phyloP scores from a whole-genome alignment of 495 filamentous ascomycete species.

The Aspergillus egyptiacus region DNA sequence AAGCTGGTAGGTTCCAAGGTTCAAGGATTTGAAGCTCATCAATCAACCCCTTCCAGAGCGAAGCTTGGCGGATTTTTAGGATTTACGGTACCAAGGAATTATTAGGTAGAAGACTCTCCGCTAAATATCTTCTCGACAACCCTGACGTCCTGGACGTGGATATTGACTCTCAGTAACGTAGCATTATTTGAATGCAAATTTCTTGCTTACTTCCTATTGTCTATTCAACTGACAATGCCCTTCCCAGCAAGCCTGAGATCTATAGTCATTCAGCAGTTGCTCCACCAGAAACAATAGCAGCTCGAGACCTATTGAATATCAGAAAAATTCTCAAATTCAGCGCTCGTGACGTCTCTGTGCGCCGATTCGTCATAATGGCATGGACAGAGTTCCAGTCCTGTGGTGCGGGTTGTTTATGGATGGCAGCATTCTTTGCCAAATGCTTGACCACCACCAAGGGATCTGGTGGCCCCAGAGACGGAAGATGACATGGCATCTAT shows the following conservation, averaged over 20 bases:
- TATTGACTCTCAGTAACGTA: too few species aligned
- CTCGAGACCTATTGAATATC: neutral
- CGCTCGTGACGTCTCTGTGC: neutral
- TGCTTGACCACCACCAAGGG: slow-evolving; percentile 22
- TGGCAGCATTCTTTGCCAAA: slow-evolving; percentile 14
- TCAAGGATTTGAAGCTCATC: neutral
- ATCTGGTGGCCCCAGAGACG: slow-evolving; percentile 6
- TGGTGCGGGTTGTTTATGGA: slow-evolving; percentile 1
- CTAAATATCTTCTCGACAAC: neutral
- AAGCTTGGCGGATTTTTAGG: too few species aligned
- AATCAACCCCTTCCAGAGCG: too few species aligned
- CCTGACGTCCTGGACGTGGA: neutral
- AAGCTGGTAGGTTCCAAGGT: too few species aligned
- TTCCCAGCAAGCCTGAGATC: too few species aligned
- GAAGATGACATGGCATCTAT: slow-evolving; percentile 5
- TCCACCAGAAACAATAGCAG: neutral
- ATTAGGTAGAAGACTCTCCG: too few species aligned
- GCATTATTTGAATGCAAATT: too few species aligned
- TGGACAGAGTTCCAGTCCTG: neutral
- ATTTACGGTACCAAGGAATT: too few species aligned
- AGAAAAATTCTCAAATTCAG: neutral
- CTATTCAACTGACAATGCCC: too few species aligned
- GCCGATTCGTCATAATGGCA: neutral
- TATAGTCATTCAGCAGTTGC: too few species aligned
- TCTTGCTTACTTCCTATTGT: neutral